A percentile compares a stretch with the other conserved stretches of the same genome.
Evolutionary conservation across 768 basidiomycete species (phyloP).

Genomic region (Auriscalpium orientale): DNA sequence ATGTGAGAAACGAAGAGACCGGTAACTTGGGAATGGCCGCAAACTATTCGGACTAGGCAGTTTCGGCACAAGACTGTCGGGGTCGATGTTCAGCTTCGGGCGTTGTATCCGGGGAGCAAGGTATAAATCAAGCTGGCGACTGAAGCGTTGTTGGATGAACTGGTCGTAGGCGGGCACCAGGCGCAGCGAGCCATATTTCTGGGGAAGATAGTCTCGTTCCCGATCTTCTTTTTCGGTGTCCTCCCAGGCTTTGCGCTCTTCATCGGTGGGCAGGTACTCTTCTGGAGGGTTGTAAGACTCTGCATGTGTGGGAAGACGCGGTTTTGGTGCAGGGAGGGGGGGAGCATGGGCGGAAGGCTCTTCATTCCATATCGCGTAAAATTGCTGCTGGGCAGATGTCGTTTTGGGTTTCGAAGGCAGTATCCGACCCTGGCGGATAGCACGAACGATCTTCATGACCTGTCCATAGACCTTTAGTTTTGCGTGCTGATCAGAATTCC

Average conservation of each 20-base stretch:
- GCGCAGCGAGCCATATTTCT: constrained; percentile 78
- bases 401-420: constrained; percentile 81
- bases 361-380: constrained; percentile 88
- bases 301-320: constrained; percentile 80
- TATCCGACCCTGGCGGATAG: constrained; percentile 94
- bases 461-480: constrained; percentile 22
- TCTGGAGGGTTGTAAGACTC: constrained; percentile 98
- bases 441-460: constrained; percentile 99
- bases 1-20: constrained; percentile 66
- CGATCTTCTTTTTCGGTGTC: constrained; percentile 81
- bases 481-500: background rate
- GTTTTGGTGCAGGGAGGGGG: constrained; percentile 90
- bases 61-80: constrained; percentile 86
- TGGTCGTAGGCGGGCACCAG: constrained; percentile 87
- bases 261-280: constrained; percentile 85
- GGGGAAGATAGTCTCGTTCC: constrained; percentile 81
- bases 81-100: constrained; percentile 85
- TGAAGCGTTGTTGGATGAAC: constrained; percentile 91
- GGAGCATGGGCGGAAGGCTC: constrained; percentile 74
- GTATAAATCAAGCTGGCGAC: constrained; percentile 91
- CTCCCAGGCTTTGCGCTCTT: constrained; percentile 80
- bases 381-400: constrained; percentile 52
- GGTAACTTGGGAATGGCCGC: constrained; percentile 89
- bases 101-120: constrained; percentile 89
- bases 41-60: constrained; percentile 87